Evolutionary conservation across 768 basidiomycete genomes (phyloP).

Genomic region (Lentinus tigrinus): DNA sequence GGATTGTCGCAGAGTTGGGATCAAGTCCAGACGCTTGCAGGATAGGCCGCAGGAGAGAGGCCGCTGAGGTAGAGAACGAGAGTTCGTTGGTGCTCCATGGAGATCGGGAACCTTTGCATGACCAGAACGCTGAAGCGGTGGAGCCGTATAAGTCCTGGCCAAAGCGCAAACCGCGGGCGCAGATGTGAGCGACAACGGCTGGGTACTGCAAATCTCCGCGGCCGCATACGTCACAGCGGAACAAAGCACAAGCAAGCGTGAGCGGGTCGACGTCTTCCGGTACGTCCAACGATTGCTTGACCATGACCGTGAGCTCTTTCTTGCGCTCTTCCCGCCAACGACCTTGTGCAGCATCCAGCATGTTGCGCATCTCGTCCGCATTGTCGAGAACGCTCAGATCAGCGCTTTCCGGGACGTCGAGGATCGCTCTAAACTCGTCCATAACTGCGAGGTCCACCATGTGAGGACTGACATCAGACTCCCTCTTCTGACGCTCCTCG

Average conservation of each 20-base stretch:
- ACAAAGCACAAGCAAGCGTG: neutral
- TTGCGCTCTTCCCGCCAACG: conserved; percentile 1
- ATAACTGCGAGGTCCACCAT: neutral
- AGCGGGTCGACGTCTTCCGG: neutral
- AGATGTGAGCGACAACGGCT: neutral
- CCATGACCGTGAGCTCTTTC: neutral
- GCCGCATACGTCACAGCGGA: neutral
- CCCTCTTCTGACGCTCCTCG: neutral
- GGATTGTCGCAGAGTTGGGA: too few species aligned
- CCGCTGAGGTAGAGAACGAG: too few species aligned
- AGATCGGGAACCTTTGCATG: too few species aligned
- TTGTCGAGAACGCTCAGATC: neutral
- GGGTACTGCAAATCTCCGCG: neutral
- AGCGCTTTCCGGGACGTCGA: neutral
- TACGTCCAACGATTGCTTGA: neutral
- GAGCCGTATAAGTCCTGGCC: too few species aligned
- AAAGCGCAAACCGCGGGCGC: neutral
- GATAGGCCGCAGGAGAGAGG: too few species aligned
- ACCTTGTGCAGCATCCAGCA: neutral
- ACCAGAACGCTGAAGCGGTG: too few species aligned
- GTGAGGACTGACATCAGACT: neutral
- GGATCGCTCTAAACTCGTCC: neutral
- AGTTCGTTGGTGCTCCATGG: too few species aligned
- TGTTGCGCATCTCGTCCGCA: neutral
- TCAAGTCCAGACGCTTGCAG: too few species aligned